A percentile compares a stretch with the other conserved stretches of the same genome.
phyloP scores from a whole-genome alignment of 805 yeast species.

The Candida sithepensis region DNA sequence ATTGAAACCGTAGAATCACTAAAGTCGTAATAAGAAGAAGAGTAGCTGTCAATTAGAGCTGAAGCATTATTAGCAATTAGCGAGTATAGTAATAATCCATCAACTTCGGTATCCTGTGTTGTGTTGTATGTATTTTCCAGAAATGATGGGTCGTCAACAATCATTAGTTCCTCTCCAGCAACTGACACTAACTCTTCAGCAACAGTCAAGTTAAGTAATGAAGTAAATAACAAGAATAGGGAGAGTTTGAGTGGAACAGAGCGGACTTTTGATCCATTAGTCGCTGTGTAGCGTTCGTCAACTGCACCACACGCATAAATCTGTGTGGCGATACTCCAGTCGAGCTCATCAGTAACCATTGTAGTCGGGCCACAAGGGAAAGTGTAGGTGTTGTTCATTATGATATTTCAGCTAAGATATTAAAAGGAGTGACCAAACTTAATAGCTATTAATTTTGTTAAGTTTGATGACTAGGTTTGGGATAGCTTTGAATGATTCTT shows the following conservation, averaged over 20 bases:
- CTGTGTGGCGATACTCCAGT: background rate
- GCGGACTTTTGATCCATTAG: background rate
- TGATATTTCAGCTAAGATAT: background rate
- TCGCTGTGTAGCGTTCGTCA: background rate
- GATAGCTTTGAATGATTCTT: background rate
- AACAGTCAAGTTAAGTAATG: background rate
- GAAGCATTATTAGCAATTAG: background rate
- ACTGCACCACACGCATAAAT: background rate
- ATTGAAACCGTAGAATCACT: background rate
- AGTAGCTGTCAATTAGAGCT: background rate
- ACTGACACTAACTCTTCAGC: no score
- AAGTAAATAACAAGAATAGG: background rate
- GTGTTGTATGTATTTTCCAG: background rate
- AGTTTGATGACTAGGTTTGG: background rate
- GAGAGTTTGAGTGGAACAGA: background rate
- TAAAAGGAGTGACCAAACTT: background rate
- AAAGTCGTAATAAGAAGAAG: background rate
- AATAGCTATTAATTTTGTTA: no score
- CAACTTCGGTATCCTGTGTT: background rate
- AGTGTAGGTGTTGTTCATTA: background rate
- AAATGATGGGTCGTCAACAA: background rate
- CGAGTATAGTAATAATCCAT: background rate
- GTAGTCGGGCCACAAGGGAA: background rate
- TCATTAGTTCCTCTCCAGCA: background rate
- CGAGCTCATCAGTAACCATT: background rate